Evolutionary conservation across 495 filamentous ascomycete species (phyloP), one percentile per base, ranked within the genome.

Genomic region (Hamigera avellanea): DNA sequence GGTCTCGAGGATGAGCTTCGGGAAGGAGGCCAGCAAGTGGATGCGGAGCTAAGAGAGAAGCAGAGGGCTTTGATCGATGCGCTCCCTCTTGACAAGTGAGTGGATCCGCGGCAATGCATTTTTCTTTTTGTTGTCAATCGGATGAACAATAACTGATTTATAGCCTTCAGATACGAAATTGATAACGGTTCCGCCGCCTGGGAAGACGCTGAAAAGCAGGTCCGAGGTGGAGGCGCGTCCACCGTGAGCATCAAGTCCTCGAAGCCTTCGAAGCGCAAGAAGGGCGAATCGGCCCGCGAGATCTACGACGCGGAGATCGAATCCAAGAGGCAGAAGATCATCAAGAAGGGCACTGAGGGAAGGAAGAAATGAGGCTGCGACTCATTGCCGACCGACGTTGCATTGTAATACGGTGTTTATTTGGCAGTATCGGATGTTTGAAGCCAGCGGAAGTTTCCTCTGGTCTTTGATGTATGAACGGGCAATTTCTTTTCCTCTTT

Each of bases 21-120:
- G 33, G 81, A 91, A 45, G 91, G 79, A 9, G 86, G 82, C 1
- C 70, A 87, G 44, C 76, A 91, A 55, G 70, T 82, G 14, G 53
- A 88, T 44, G 62, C 63, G 23, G 78, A 73, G 33, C 54, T 94
- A 52, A 70, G 74, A 44, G 75, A 78, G 58, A 83, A 83, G 62
- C 83, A 89, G 58, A 75, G 80, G 48, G 81, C 82, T 38, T 59
- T 96, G 42, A 93, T 95, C 43, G 82, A 94, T 64, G 77, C 85
- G 43, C 60, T 96, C 29, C 87, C 87, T 21, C 66, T 98, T 29
- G 85, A 93, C 44, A 75, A 80, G 80, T 95, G 75, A 79, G 81
- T 61, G 30, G 26, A 31, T 33, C 28, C 36, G 37, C 40, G 21
- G 29, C 14, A 33, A 19, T 32, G 29, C 40, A 26, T 18, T 18